These are phyloP conservation scores for Zoysia matrella DNA, from an alignment of 202 grass and related monocot genomes.

Conservation along the genomic window DNA sequence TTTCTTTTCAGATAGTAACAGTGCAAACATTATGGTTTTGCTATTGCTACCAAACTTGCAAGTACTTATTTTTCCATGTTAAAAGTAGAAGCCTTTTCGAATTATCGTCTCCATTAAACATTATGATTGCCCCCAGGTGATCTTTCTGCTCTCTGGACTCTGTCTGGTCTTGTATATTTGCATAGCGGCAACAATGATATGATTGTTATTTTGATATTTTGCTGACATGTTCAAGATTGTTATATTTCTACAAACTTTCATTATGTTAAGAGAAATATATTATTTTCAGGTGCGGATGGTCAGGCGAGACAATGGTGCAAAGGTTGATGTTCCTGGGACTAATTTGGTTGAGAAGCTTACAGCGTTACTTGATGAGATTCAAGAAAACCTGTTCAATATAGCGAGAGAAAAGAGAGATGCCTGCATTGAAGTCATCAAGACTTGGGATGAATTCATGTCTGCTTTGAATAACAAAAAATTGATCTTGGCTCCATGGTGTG, in stretches of 20 bases:
- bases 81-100: background rate
- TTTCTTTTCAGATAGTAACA: background rate
- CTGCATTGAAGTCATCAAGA: constrained; percentile 68
- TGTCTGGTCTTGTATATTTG: background rate
- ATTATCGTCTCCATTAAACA: background rate
- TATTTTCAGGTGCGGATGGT: constrained; percentile 73
- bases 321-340: constrained; percentile 65
- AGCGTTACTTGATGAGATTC: constrained; percentile 64
- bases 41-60: background rate
- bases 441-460: constrained; percentile 81
- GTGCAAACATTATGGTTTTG: background rate
- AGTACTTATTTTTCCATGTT: background rate
- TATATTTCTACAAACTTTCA: background rate
- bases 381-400: constrained; percentile 72
- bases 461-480: constrained; percentile 85
- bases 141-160: background rate
- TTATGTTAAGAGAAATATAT: background rate
- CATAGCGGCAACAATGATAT: constrained; percentile 7
- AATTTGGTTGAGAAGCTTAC: constrained; percentile 70
- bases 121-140: background rate
- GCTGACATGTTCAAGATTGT: background rate
- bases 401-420: constrained; percentile 89
- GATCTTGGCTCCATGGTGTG: constrained; percentile 98
- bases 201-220: background rate
- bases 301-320: constrained; percentile 82